phyloP scores from a whole-genome alignment of 1,284 basidiomycete genomes.

The Phellopilus nigrolimitatus region DNA sequence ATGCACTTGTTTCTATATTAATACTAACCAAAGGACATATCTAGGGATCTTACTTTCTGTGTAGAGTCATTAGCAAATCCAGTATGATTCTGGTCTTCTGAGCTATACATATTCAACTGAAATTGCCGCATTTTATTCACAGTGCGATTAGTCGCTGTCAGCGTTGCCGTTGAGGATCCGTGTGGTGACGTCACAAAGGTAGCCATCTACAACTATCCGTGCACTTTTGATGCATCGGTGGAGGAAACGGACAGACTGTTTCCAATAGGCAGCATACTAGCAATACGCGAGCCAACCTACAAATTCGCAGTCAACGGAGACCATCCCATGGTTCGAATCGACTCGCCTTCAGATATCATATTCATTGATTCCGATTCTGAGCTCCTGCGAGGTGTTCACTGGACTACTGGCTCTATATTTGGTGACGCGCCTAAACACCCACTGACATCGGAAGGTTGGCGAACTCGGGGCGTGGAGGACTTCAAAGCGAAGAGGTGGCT shows the following conservation, averaged over 20 bases:
- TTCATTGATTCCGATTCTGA: constrained; percentile 20
- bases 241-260: constrained; percentile 28
- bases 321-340: constrained; percentile 28
- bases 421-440: not conserved
- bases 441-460: constrained; percentile 3
- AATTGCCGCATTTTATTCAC: not conserved
- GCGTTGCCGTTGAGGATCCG: constrained; percentile 28
- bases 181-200: constrained; percentile 25
- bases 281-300: constrained; percentile 32
- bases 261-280: constrained; percentile 29
- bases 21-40: not conserved
- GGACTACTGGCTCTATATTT: not conserved
- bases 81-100: not conserved
- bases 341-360: constrained; percentile 30
- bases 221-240: constrained; percentile 21
- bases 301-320: constrained; percentile 23
- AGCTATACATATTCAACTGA: not conserved
- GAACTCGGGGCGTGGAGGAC: not conserved
- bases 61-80: not conserved
- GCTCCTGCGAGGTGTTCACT: not conserved
- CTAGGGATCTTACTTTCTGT: not conserved
- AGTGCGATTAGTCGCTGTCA: not conserved
- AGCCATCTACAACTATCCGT: constrained; percentile 30
- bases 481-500: constrained; percentile 13
- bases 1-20: not conserved